phyloP scores from a whole-genome alignment of 805 yeast species.

The Myxozyma monticola region DNA sequence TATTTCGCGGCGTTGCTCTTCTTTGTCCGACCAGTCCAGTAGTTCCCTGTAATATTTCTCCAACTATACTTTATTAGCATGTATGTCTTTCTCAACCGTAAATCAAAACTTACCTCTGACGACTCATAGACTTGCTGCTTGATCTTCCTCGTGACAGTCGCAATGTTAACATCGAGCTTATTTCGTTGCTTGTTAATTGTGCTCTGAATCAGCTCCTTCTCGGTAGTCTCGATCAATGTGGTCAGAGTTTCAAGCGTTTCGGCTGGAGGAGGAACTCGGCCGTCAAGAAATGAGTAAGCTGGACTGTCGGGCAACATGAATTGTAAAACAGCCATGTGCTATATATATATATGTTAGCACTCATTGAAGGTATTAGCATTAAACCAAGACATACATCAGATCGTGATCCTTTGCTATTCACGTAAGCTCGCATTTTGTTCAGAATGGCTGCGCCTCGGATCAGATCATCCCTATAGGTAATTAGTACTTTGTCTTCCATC shows the following conservation, averaged over 20 bases:
- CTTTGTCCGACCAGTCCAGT: constrained; percentile 63
- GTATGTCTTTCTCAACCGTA: background rate
- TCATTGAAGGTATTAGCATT: no score
- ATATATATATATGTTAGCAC: background rate
- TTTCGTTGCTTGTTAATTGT: constrained; percentile 32
- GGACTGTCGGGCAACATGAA: constrained; percentile 38
- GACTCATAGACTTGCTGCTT: constrained; percentile 50
- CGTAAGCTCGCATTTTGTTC: constrained; percentile 26
- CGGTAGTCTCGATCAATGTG: constrained; percentile 43
- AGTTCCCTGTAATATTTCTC: constrained; percentile 55
- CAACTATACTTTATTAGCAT: constrained; percentile 34
- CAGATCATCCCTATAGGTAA: constrained; percentile 27
- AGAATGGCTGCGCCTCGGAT: constrained; percentile 32
- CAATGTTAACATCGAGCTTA: constrained; percentile 32
- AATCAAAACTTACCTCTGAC: constrained; percentile 39
- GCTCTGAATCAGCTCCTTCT: constrained; percentile 30
- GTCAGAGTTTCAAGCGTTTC: constrained; percentile 31
- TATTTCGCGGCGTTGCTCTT: constrained; percentile 52
- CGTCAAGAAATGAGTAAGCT: constrained; percentile 35
- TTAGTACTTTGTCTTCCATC: background rate
- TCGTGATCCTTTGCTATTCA: constrained; percentile 22
- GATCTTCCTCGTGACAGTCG: constrained; percentile 38
- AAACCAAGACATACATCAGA: constrained; percentile 27
- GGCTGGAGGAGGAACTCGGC: constrained; percentile 35
- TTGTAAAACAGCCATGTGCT: constrained; percentile 25